Evolutionary conservation across 2,329 filamentous ascomycete genomes (phyloP).

Genomic region (Alternaria gansuensis): DNA sequence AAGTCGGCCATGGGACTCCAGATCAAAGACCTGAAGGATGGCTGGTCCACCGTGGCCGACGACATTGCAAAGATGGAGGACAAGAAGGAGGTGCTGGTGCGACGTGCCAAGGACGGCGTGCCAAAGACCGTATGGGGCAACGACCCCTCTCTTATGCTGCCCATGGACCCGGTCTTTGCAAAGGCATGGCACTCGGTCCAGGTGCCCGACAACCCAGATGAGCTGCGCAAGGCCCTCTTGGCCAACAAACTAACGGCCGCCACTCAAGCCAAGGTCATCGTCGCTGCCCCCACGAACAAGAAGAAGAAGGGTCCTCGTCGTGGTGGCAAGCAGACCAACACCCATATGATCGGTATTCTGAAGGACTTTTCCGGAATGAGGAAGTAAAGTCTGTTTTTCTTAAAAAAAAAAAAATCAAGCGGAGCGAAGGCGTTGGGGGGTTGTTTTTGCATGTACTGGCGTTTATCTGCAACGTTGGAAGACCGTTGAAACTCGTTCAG

Average conservation of each 20-base stretch:
- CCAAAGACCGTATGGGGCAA: conserved; percentile 86
- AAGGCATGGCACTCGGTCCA: conserved; percentile 82
- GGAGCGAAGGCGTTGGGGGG: conserved; percentile 46
- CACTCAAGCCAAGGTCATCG: conserved; percentile 75
- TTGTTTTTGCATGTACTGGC: not conserved
- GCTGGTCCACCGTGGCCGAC: conserved; percentile 86
- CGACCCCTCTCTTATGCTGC: conserved; percentile 77
- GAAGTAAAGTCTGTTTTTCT: conserved; percentile 36
- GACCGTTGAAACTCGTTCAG: not conserved
- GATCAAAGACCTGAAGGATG: conserved; percentile 93
- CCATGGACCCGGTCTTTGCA: conserved; percentile 83
- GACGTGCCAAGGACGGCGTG: conserved; percentile 87
- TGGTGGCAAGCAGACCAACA: conserved; percentile 83
- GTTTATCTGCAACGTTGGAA: not conserved
- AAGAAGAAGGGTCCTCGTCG: conserved; percentile 78
- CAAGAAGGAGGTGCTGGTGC: conserved; percentile 82
- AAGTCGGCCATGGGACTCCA: conserved; percentile 80
- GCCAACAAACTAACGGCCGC: conserved; percentile 84
- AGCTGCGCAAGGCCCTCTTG: conserved; percentile 78
- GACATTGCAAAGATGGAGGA: conserved; percentile 80
- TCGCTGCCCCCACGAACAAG: conserved; percentile 68
- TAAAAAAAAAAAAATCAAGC: conserved; percentile 23
- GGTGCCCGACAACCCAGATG: conserved; percentile 74
- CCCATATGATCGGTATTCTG: conserved; percentile 83
- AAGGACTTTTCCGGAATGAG: conserved; percentile 71